These are phyloP conservation scores for Diutina siamensis DNA, from an alignment of 1,139 yeast genomes.

Conservation along the genomic window DNA sequence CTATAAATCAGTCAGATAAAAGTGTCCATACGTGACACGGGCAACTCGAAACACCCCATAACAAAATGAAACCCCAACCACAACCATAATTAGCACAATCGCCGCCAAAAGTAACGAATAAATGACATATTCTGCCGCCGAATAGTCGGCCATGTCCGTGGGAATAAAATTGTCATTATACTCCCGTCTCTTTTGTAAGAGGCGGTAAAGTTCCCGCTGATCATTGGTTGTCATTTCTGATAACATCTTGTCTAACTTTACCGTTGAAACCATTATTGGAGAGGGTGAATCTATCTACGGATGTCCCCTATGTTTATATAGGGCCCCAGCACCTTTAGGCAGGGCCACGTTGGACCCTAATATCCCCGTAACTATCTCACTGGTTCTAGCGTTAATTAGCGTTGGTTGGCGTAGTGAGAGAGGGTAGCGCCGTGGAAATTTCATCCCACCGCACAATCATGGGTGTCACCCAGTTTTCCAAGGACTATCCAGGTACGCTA, in stretches of 20 bases:
- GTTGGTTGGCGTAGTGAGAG: too few species aligned
- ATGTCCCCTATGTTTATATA: too few species aligned
- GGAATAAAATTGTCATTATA: neutral
- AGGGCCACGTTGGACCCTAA: too few species aligned
- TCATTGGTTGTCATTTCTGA: neutral
- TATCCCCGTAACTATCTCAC: too few species aligned
- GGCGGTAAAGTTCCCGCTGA: neutral
- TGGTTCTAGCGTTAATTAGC: too few species aligned
- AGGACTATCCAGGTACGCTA: too few species aligned
- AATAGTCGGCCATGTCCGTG: neutral
- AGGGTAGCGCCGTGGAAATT: too few species aligned
- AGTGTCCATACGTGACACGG: neutral
- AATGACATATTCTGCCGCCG: neutral
- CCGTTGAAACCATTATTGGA: neutral
- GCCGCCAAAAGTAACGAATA: neutral
- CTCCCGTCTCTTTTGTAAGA: neutral
- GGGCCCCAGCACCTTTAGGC: too few species aligned
- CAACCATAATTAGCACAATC: neutral
- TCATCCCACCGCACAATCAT: too few species aligned
- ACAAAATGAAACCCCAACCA: neutral
- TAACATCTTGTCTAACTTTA: neutral
- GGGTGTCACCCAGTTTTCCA: too few species aligned
- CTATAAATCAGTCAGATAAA: too few species aligned
- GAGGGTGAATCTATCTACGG: too few species aligned
- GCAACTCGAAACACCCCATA: neutral